phyloP scores from a whole-genome alignment of 768 basidiomycete genomes.

The Russula vinacea region DNA sequence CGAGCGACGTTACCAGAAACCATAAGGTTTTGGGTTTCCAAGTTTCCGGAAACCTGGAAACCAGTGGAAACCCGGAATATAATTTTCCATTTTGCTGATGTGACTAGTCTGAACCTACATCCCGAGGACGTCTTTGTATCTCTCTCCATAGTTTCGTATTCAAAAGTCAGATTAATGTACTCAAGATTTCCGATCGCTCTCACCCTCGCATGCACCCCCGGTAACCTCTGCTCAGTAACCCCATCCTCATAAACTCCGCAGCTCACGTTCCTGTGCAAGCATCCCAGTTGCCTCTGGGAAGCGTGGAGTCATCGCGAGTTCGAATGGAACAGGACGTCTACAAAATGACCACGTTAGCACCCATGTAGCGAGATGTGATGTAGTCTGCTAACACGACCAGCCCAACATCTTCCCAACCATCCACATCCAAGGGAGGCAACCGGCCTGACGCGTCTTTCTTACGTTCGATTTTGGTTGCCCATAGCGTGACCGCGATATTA shows the following conservation, averaged over 20 bases:
- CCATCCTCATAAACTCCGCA: neutral
- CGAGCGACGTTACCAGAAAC: too few relatives aligned
- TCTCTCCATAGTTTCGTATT: neutral
- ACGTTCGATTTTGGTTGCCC: neutral
- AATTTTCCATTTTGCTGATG: too few relatives aligned
- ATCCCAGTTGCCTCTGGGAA: neutral
- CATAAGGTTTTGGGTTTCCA: too few relatives aligned
- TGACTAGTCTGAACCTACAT: neutral
- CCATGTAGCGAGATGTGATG: neutral
- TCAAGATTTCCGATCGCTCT: neutral
- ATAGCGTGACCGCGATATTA: neutral
- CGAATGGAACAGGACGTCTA: neutral
- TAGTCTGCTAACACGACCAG: neutral
- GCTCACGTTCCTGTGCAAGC: constrained; percentile 5
- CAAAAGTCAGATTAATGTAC: too few relatives aligned
- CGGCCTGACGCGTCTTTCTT: neutral
- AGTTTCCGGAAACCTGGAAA: too few relatives aligned
- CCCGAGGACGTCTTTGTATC: neutral
- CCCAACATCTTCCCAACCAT: neutral
- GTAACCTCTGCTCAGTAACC: too few relatives aligned
- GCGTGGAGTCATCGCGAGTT: neutral
- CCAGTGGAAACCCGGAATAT: too few relatives aligned
- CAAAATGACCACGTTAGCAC: neutral
- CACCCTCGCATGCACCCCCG: too few relatives aligned
- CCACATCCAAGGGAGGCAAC: neutral